These are phyloP conservation scores for Xylaria nigripes DNA, from an alignment of 495 filamentous ascomycete species.

Conservation along the genomic window DNA sequence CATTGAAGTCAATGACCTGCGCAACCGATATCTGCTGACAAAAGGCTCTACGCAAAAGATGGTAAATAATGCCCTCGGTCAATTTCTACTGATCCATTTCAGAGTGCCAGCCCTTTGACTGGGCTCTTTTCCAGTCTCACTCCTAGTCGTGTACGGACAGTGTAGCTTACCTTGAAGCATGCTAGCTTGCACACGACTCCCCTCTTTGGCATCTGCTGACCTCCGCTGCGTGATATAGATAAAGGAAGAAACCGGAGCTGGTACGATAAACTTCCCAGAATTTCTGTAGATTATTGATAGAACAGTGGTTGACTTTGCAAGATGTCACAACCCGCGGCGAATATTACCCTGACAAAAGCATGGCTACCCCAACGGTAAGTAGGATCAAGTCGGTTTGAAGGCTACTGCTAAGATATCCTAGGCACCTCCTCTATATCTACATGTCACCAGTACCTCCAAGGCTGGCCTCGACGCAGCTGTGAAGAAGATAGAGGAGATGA, in stretches of 20 bases:
- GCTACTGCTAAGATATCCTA: conserved; percentile 29
- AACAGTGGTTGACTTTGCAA: conserved; percentile 57
- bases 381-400: not conserved
- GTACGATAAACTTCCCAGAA: conserved; percentile 63
- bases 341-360: conserved; percentile 94
- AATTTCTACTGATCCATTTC: conserved; percentile 69
- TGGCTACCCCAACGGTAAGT: conserved; percentile 87
- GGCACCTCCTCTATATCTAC: conserved; percentile 91
- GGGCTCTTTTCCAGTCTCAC: conserved; percentile 30
- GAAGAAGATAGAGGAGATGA: conserved; percentile 78
- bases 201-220: conserved; percentile 98
- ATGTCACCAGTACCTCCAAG: conserved; percentile 88
- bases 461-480: conserved; percentile 85
- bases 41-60: conserved; percentile 98
- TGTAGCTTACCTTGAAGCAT: conserved; percentile 78
- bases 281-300: conserved; percentile 39
- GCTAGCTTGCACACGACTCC: conserved; percentile 59
- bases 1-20: conserved; percentile 95
- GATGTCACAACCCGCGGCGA: conserved; percentile 98
- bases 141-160: conserved; percentile 50
- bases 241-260: conserved; percentile 99
- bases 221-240: conserved; percentile 93
- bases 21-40: conserved; percentile 94
- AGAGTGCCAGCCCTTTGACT: conserved; percentile 43
- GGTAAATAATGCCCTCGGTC: conserved; percentile 78